Evolutionary conservation across 2,329 filamentous ascomycete species (phyloP), one percentile per base, ranked within the genome.

Genomic region (Fusarium sp.): DNA sequence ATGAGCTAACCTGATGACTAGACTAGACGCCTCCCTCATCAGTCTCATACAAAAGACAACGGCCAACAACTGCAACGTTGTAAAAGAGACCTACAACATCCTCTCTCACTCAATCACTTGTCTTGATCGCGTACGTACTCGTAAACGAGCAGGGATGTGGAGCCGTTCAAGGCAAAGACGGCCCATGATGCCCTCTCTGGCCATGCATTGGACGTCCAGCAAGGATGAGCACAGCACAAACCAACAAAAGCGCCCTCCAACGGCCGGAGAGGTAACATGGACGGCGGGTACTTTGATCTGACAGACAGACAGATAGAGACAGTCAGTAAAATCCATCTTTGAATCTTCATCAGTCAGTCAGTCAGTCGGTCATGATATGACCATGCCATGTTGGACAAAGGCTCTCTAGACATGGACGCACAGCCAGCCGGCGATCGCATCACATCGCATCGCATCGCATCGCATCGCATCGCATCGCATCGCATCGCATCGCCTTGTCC

Each of bases 141-240:
- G 51, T 45, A 49, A 61, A 58, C 19, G 19, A 61, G 45, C 36
- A 56, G 61, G 47, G 56, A 45, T 61, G 58, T 59, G 60, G 60
- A 63, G 51, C 47, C 26, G 24, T 35, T 45, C 7, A 43, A 25
- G 31, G 31, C 43, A n/a, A 36, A 53, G 43, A 49, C 53, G 44
- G 40, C 48, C 59, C 46, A 48, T 58, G 15, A 59, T 60, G 28
- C 29, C 52, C 43, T 61, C 50, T 61, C 50, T 45, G 39, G 39
- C 43, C 53, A 43, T 61, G 38, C 47, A 53, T 26, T 34, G 11
- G 31, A 34, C 12, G 56, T 45, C 35, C 45, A 60, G 43, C 29
- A 46, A 54, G 58, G 46, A 53, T 53, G 47, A 28, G 34, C 45
- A 44, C 29, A 60, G 34, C 45, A 44, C 29, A 60, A 47, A 44